phyloP scores from a whole-genome alignment of 805 yeast genomes.

The Wickerhamomyces canadensis region DNA sequence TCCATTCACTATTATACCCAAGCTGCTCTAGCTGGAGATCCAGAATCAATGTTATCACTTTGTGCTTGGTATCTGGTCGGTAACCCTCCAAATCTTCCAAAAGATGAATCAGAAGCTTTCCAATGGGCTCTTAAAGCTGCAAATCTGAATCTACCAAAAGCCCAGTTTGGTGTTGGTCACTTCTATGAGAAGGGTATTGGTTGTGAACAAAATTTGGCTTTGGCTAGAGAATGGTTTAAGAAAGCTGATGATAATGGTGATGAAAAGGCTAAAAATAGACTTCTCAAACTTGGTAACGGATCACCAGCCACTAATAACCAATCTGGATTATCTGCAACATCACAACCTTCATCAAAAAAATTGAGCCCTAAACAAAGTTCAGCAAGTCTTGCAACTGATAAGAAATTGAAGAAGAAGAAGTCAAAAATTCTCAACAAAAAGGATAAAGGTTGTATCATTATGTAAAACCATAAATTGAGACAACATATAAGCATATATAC shows the following conservation, averaged over 20 bases:
- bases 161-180: slow-evolving; percentile 79
- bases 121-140: slow-evolving; percentile 95
- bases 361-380: background rate
- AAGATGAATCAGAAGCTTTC: slow-evolving; percentile 80
- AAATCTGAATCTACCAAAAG: slow-evolving; percentile 64
- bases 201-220: slow-evolving; percentile 49
- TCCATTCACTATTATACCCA: slow-evolving; percentile 90
- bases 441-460: slow-evolving; percentile 19
- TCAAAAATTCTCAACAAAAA: slow-evolving; percentile 4
- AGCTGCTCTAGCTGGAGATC: slow-evolving; percentile 85
- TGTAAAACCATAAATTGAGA: no score
- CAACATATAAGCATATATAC: no score
- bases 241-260: slow-evolving; percentile 64
- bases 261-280: slow-evolving; percentile 39
- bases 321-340: background rate
- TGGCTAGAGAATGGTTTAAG: slow-evolving; percentile 70
- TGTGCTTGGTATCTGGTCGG: slow-evolving; percentile 98
- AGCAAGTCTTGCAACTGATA: background rate
- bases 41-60: slow-evolving; percentile 84
- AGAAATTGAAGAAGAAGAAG: slow-evolving; percentile 7
- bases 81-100: slow-evolving; percentile 71
- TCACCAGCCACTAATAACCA: background rate
- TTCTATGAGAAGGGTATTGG: slow-evolving; percentile 89
- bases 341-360: background rate
- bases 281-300: slow-evolving; percentile 13